phyloP scores from a whole-genome alignment of 2,329 filamentous ascomycete species.

The Exophiala phaeomuriformis region DNA sequence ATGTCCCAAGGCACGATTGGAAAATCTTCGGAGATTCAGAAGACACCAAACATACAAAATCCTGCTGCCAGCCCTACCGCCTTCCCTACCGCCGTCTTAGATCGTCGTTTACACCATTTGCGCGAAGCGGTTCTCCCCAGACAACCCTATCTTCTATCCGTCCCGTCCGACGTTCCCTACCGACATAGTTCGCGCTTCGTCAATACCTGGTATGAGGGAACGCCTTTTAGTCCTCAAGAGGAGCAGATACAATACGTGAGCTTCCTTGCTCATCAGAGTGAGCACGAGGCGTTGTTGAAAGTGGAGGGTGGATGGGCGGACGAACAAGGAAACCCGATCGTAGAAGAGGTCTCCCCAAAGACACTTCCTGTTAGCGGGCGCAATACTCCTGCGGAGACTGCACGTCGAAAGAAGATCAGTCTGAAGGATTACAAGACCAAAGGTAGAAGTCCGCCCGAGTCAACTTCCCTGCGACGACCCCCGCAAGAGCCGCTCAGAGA shows the following conservation, averaged over 20 bases:
- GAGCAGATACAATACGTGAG: conserved; percentile 57
- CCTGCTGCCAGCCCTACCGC: background rate
- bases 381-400: conserved; percentile 35
- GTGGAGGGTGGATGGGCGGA: conserved; percentile 49
- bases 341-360: conserved; percentile 35
- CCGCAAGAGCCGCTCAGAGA: background rate
- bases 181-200: conserved; percentile 37
- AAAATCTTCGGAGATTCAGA: conserved; percentile 9
- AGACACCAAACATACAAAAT: conserved; percentile 5
- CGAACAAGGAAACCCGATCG: conserved; percentile 39
- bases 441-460: conserved; percentile 33
- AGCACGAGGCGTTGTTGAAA: conserved; percentile 45
- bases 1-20: conserved; percentile 21
- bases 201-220: conserved; percentile 44
- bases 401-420: conserved; percentile 55
- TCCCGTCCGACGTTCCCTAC: conserved; percentile 42
- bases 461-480: conserved; percentile 3
- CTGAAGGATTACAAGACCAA: conserved; percentile 56
- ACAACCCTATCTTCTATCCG: conserved; percentile 41
- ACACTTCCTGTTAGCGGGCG: conserved; percentile 32
- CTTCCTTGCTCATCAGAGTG: conserved; percentile 52
- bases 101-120: conserved; percentile 34
- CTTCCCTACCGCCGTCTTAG: conserved; percentile 14
- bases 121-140: conserved; percentile 38
- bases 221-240: conserved; percentile 50